A percentile compares a stretch with the other conserved stretches of the same genome.
These are phyloP conservation scores for Amoeboradix gromovi DNA, from an alignment of 371 early-diverging fungal species.

Conservation along the genomic window DNA sequence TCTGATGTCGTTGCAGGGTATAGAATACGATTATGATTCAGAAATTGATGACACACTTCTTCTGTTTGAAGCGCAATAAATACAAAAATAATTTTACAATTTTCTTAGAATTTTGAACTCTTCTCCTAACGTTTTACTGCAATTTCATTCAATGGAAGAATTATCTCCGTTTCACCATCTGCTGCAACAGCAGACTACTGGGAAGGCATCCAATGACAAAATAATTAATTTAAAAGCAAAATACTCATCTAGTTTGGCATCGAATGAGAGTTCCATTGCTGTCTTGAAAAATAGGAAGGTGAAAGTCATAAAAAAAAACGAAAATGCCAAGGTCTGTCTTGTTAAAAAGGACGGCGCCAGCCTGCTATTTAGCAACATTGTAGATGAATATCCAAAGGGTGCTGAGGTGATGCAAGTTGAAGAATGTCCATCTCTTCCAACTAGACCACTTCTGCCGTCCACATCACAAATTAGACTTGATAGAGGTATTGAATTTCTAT, in stretches of 20 bases:
- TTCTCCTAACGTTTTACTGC: too few relatives aligned
- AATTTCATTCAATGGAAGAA: too few relatives aligned
- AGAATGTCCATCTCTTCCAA: background rate
- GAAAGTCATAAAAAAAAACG: background rate
- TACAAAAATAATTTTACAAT: background rate
- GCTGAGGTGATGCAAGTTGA: background rate
- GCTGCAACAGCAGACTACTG: background rate
- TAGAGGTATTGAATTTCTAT: background rate
- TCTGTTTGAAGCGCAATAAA: background rate
- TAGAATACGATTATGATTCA: background rate
- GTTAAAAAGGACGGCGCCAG: background rate
- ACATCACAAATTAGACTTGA: background rate
- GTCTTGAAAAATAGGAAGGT: background rate
- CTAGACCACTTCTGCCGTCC: background rate
- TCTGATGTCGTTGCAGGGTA: background rate
- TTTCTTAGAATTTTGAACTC: too few relatives aligned
- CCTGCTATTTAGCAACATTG: background rate
- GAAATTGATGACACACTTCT: background rate
- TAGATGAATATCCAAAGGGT: background rate
- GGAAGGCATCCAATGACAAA: background rate
- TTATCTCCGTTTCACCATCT: background rate
- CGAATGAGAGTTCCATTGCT: background rate
- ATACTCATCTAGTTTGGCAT: background rate
- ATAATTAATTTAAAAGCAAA: background rate
- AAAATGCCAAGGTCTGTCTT: background rate